Conservation (phyloP, 768 basidiomycete species). For the Russula virescens region DNA sequence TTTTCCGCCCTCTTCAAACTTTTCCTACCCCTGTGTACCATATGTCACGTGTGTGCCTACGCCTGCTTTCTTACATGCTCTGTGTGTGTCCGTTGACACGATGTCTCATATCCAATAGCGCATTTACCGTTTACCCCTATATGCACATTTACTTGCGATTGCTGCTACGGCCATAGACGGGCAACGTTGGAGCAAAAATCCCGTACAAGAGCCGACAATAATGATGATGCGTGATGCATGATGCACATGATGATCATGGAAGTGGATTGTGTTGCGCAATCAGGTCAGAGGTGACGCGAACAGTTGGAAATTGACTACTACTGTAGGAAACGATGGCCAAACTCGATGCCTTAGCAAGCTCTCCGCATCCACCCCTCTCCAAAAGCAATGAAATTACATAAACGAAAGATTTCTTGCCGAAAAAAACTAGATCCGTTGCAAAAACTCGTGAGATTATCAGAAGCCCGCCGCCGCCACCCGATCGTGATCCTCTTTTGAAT, state of each 20-base stretch:
- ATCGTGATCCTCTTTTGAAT: slow-evolving; percentile 12
- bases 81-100: background rate
- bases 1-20: background rate
- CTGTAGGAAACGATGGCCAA: too few species aligned
- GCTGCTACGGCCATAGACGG: background rate
- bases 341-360: too few species aligned
- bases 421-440: slow-evolving; percentile 2
- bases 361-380: too few species aligned
- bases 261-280: background rate
- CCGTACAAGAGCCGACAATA: slow-evolving; percentile 2
- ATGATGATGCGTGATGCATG: background rate
- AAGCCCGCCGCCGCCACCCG: slow-evolving; percentile 5
- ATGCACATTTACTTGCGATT: slow-evolving; percentile 5
- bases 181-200: slow-evolving; percentile 6
- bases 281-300: background rate
- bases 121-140: slow-evolving; percentile 13
- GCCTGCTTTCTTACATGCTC: slow-evolving; percentile 4
- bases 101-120: slow-evolving; percentile 8
- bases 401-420: background rate
- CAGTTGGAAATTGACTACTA: slow-evolving; percentile 5
- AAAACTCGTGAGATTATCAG: slow-evolving; percentile 4
- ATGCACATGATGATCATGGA: background rate
- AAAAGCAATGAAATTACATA: slow-evolving; percentile 8
- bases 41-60: slow-evolving; percentile 14
- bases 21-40: slow-evolving; percentile 13